Base-by-base conservation (phyloP, 2,329 filamentous ascomycete genomes). In the Mollisia scopiformis region DNA sequence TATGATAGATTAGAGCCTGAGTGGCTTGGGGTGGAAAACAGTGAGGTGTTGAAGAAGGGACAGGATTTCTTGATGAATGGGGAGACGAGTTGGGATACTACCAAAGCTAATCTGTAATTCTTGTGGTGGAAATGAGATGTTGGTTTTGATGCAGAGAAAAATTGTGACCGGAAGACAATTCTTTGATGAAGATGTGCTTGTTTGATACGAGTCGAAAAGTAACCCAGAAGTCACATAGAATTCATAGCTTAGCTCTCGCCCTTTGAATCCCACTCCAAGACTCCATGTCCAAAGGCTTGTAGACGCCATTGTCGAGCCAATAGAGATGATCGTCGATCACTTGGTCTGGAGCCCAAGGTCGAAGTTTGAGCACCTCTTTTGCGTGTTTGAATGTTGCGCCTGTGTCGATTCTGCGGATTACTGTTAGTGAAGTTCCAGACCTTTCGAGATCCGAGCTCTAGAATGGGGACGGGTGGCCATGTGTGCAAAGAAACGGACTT, bases 351-450 rank as follows among this genome's bases (percentile, higher is more conserved):
- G 73, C 69, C 79, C 78, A 80, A 14, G 71, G 69, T 55, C 76
- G 77, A 64, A 77, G 78, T 30, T 74, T 68, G 23, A 81, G 62
- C 6, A 77, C 77, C 6, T 72, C 73, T 66, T 81, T 81, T 1
- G 77, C 75, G 63, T 82, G 79, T 63, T 82, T 82, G 71, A 82
- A 81, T 3, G 79, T 82, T 13, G 77, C 79, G 43, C 77, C 77
- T 0, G 77, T 77, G 57, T 76, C 75, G 55, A 80, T 78, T 64
- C 64, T 69, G 3, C 21, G n/a, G n/a, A n/a, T n/a, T n/a, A n/a
- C n/a, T n/a, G n/a, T n/a, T n/a, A n/a, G n/a, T n/a, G n/a, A n/a
- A n/a, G n/a, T n/a, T n/a, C n/a, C n/a, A n/a, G n/a, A n/a, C n/a
- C n/a, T n/a, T n/a, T n/a, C n/a, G n/a, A n/a, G n/a, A n/a, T n/a